phyloP scores from a whole-genome alignment of 768 basidiomycete species.

The Suillus decipiens region DNA sequence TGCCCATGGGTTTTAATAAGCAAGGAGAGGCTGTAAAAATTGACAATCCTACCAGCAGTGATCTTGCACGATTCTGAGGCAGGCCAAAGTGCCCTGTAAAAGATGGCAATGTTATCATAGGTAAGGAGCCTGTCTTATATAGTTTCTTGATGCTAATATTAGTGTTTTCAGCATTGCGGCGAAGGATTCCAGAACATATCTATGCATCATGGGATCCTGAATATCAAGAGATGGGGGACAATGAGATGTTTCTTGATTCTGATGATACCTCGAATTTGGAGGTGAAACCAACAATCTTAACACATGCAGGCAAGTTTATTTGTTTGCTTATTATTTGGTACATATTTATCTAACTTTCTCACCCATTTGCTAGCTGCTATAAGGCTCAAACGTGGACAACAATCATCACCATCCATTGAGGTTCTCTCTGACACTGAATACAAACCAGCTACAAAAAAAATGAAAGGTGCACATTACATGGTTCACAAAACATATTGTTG shows the following conservation, averaged over 20 bases:
- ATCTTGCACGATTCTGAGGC: constrained; percentile 6
- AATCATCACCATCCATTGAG: background rate
- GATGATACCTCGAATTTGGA: background rate
- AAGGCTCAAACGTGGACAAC: background rate
- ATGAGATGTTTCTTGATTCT: background rate
- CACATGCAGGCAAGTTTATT: background rate
- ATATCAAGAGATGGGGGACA: background rate
- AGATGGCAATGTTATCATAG: constrained; percentile 8
- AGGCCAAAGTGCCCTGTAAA: background rate
- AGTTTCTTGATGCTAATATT: background rate
- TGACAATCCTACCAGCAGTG: background rate
- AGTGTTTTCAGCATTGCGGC: background rate
- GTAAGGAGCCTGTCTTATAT: background rate
- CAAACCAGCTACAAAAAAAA: background rate
- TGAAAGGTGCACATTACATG: background rate
- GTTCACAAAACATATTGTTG: background rate
- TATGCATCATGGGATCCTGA: constrained; percentile 12
- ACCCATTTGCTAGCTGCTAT: background rate
- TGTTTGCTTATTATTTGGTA: background rate
- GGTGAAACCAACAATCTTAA: background rate
- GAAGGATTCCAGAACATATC: background rate
- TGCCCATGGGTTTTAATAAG: constrained; percentile 3
- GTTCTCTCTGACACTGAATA: background rate
- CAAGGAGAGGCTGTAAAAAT: constrained; percentile 6
- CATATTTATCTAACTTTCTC: background rate